Percentiles rank a stretch among this genome's conserved stretches.
Evolutionary conservation across 169 alveolate genomes (phyloP).

Genomic region (Theileria equi): DNA sequence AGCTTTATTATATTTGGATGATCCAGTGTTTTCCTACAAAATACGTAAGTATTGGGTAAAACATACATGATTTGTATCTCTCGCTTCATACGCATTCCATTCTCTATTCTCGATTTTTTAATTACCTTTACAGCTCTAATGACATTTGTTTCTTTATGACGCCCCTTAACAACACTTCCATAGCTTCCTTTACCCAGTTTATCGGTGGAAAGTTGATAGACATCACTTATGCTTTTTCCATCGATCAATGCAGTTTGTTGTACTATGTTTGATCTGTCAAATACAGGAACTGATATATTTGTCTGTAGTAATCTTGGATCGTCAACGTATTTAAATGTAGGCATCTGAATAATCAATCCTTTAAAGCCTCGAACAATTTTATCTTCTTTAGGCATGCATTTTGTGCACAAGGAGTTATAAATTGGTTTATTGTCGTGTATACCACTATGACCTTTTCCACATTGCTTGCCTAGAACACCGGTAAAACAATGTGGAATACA

Average conservation of each 20-base stretch:
- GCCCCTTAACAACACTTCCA: slow-evolving; percentile 86
- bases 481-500: background rate
- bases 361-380: slow-evolving; percentile 45
- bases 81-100: slow-evolving; percentile 83
- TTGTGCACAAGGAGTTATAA: slow-evolving; percentile 63
- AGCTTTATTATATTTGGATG: slow-evolving; percentile 89
- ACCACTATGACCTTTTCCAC: too few species aligned
- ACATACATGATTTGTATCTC: slow-evolving; percentile 82
- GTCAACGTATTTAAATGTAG: slow-evolving; percentile 12
- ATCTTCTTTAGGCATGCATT: slow-evolving; percentile 66
- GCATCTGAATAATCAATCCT: slow-evolving; percentile 51
- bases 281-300: slow-evolving; percentile 50
- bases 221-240: slow-evolving; percentile 75
- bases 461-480: background rate
- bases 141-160: slow-evolving; percentile 80
- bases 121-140: slow-evolving; percentile 84
- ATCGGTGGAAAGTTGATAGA: slow-evolving; percentile 76
- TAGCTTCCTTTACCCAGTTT: slow-evolving; percentile 86
- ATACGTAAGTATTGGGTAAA: background rate
- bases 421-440: slow-evolving; percentile 45
- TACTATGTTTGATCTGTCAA: slow-evolving; percentile 69
- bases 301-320: background rate
- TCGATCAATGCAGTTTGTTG: slow-evolving; percentile 68
- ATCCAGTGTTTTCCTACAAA: slow-evolving; percentile 77
- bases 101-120: slow-evolving; percentile 80